Base-by-base conservation (phyloP, 2,329 filamentous ascomycete species). In the Escovopsis weberi region DNA sequence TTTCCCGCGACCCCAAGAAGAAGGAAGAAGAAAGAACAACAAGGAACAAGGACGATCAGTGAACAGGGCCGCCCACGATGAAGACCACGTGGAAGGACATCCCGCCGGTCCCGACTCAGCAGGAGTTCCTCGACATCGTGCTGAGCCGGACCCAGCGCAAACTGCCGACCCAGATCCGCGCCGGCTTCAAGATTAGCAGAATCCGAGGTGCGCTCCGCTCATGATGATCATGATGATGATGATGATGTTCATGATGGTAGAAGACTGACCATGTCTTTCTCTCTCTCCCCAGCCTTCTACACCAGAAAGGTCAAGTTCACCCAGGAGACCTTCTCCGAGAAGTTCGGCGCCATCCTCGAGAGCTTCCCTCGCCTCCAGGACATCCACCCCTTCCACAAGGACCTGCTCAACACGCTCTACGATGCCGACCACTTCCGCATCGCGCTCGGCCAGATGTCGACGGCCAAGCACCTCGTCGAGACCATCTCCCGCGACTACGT, bases 221-320 rank as follows among this genome's bases (percentile, higher is more conserved):
- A 15, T 15, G 35, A 33, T 41, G 15, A 19, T 35, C 32, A 37
- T 15, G 15, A 15, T 15, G 15, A 15, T 15, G 15, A 15, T 15
- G 15, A 15, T 15, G 15, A 15, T 15, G 15, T 15, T 15, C 15
- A 15, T 15, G 15, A 15, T 15, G 15, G 15, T 15, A 15, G 15
- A 15, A 15, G 15, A 15, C 15, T 15, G 2, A 15, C 15, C 42
- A 37, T 38, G 18, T n/a, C 28, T 15, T 18, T 10, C 10, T 10
- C 28, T 30, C 28, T 30, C 10, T 2, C 26, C 9, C 4, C 51
- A 80, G 82, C 78, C 40, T 96, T 96, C 68, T 96, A 96, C 65
- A 95, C 89, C 38, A 74, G 91, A 62, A 96, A 96, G 67, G 88
- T 95, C 73, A 96, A 96, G 67, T 98, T 87, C 67, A 95, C 91